Conservation (phyloP, 306 rosid genomes). For the Dalbergia oliveri region DNA sequence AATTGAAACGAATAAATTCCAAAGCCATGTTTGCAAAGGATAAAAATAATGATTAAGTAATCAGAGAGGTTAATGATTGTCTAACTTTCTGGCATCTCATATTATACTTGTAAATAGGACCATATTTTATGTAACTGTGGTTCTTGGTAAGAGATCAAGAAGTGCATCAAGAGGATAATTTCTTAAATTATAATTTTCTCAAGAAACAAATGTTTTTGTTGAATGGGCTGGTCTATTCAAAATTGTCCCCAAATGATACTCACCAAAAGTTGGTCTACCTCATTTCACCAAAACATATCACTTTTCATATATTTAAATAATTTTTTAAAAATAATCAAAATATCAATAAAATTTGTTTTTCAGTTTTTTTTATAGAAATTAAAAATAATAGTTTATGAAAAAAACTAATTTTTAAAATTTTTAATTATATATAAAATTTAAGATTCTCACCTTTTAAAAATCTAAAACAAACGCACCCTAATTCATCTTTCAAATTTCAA, state of each 20-base stretch:
- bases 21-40: not conserved
- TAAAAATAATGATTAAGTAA: not conserved
- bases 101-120: not conserved
- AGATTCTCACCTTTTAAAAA: no score
- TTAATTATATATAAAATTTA: no score
- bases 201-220: not conserved
- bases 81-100: not conserved
- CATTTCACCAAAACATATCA: no score
- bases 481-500: not conserved
- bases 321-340: no score
- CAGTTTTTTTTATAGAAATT: no score
- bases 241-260: no score
- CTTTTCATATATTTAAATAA: no score
- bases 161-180: not conserved
- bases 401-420: no score
- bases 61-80: not conserved
- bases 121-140: not conserved
- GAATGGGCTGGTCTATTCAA: not conserved
- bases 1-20: not conserved
- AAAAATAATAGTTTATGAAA: no score
- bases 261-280: not conserved
- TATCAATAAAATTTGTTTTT: no score
- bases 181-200: not conserved
- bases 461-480: not conserved
- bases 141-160: not conserved